Conservation (phyloP, 192 early-diverging fungal species). For the Phlyctochytrium bullatum region DNA sequence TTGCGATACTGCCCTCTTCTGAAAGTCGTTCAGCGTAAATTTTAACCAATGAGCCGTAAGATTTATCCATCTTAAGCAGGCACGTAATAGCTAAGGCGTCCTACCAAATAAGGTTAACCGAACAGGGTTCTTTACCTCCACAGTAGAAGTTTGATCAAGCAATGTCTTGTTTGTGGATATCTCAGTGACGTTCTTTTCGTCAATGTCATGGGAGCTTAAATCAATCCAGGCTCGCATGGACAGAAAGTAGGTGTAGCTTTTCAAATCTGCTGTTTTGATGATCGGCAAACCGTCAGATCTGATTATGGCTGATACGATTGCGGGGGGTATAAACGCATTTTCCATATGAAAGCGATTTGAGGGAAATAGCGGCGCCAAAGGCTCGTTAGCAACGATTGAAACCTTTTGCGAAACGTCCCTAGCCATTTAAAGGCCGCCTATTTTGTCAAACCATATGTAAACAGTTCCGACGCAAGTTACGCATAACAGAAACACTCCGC, state of each 20-base stretch:
- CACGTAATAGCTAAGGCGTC: conserved; percentile 47
- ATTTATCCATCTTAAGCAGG: conserved; percentile 47
- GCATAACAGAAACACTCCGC: conserved; percentile 60
- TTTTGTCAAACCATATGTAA: conserved; percentile 57
- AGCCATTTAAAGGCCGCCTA: neutral
- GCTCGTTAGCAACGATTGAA: conserved; percentile 51
- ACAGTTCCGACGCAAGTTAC: conserved; percentile 63
- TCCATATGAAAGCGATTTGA: conserved; percentile 31
- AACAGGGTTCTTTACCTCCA: conserved; percentile 62
- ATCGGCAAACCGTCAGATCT: conserved; percentile 63
- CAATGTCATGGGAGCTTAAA: conserved; percentile 48
- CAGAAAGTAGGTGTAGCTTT: conserved; percentile 65
- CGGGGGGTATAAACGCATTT: conserved; percentile 26
- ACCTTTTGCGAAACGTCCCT: conserved; percentile 64
- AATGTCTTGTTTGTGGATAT: conserved; percentile 55
- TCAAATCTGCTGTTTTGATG: conserved; percentile 57
- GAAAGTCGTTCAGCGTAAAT: conserved; percentile 65
- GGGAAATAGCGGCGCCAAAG: conserved; percentile 63
- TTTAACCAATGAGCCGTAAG: conserved; percentile 56
- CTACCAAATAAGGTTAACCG: conserved; percentile 36
- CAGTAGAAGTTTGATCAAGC: conserved; percentile 64
- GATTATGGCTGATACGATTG: conserved; percentile 55
- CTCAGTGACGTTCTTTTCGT: too few species aligned
- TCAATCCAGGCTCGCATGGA: conserved; percentile 68
- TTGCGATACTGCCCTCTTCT: conserved; percentile 56